phyloP scores from a whole-genome alignment of 176 grass and related monocot species.

The Otatea glauca region DNA sequence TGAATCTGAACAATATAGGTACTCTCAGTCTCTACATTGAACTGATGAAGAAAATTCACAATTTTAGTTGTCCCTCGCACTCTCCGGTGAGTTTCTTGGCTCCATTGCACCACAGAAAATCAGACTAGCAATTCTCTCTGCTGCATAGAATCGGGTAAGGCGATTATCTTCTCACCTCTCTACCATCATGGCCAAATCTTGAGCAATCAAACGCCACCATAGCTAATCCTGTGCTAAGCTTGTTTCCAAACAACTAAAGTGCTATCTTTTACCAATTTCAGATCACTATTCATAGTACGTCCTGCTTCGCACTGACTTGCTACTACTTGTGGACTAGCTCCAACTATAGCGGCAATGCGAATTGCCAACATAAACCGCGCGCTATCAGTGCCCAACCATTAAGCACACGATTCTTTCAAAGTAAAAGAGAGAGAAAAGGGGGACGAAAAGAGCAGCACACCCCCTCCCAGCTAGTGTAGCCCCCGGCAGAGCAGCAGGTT shows the following conservation, averaged over 20 bases:
- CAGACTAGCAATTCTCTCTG: neutral
- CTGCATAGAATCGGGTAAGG: neutral
- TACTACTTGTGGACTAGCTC: neutral
- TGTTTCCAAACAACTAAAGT: constrained; percentile 2
- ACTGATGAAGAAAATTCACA: neutral
- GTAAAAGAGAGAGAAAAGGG: neutral
- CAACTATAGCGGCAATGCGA: neutral
- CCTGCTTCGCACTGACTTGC: neutral
- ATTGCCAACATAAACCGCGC: no score
- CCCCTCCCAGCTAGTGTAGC: constrained; percentile 49
- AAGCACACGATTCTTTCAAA: constrained; percentile 10
- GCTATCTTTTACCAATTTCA: neutral
- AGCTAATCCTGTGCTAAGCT: neutral
- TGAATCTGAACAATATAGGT: neutral
- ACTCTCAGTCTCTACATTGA: neutral
- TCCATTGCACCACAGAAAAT: no score
- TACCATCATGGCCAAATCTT: neutral
- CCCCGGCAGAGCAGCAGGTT: constrained; percentile 42
- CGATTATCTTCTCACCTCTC: neutral
- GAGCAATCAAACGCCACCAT: neutral
- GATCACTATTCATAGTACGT: neutral
- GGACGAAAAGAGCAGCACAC: constrained; percentile 45
- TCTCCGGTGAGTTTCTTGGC: neutral
- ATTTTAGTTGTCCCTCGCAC: neutral
- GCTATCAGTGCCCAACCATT: neutral